A percentile compares a stretch with the other conserved stretches of the same genome.
Evolutionary conservation across 2,329 filamentous ascomycete genomes (phyloP).

Genomic region (Pseudogymnoascus sp.): DNA sequence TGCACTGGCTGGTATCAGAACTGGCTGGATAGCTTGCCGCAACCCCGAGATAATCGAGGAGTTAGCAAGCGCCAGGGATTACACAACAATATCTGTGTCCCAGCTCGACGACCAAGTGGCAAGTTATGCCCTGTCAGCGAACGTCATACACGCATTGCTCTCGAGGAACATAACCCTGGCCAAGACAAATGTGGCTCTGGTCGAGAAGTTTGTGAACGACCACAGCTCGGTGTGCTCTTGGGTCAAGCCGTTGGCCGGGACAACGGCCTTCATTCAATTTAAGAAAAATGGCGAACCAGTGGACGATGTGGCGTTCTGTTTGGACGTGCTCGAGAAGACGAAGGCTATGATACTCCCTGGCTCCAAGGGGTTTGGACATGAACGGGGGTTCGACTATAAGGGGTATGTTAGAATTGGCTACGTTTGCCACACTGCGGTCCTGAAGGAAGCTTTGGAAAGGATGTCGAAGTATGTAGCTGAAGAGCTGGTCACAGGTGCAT

Average conservation of each 20-base stretch:
- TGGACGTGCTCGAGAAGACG: slow-evolving; percentile 57
- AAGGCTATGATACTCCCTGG: slow-evolving; percentile 72
- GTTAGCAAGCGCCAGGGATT: slow-evolving; percentile 62
- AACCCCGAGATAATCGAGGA: slow-evolving; percentile 54
- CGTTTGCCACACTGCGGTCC: slow-evolving; percentile 61
- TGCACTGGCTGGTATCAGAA: slow-evolving; percentile 69
- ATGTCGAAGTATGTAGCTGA: slow-evolving; percentile 23
- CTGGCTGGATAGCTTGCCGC: slow-evolving; percentile 75
- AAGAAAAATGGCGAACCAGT: slow-evolving; percentile 51
- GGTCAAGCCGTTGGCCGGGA: slow-evolving; percentile 70
- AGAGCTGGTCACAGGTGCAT: slow-evolving; percentile 8
- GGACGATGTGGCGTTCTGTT: slow-evolving; percentile 66
- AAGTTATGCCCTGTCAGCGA: slow-evolving; percentile 60
- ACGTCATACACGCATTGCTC: slow-evolving; percentile 57
- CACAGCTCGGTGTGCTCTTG: slow-evolving; percentile 59
- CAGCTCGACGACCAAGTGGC: slow-evolving; percentile 74
- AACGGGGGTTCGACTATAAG: slow-evolving; percentile 51
- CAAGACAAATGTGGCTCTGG: slow-evolving; percentile 55
- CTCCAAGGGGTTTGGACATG: slow-evolving; percentile 60
- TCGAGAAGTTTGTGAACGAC: slow-evolving; percentile 61
- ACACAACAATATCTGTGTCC: slow-evolving; percentile 82
- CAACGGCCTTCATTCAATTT: slow-evolving; percentile 71
- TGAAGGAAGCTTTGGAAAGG: slow-evolving; percentile 55
- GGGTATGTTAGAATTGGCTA: slow-evolving; percentile 75
- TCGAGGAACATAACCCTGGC: slow-evolving; percentile 59